Percentiles rank a stretch among this genome's conserved stretches.
These are phyloP conservation scores for Niveomyces coronatus DNA, from an alignment of 2,329 filamentous ascomycete genomes.

Conservation along the genomic window DNA sequence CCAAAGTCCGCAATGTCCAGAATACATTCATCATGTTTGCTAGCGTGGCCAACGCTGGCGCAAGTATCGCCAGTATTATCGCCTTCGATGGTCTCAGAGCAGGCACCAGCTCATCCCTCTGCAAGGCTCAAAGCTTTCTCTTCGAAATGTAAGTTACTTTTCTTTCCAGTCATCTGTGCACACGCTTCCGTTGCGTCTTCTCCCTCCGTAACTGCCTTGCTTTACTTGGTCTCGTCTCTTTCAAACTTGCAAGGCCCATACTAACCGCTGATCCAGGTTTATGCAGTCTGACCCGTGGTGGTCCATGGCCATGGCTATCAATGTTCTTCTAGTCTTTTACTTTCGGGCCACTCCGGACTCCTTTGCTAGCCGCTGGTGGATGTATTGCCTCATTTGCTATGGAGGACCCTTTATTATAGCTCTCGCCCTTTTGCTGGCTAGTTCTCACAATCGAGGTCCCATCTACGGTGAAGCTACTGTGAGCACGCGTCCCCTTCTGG, in stretches of 20 bases:
- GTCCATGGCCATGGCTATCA: conserved; percentile 74
- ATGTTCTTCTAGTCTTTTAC: conserved; percentile 64
- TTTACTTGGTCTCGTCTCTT: neutral
- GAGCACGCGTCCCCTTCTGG: too few species aligned
- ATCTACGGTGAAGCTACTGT: conserved; percentile 50
- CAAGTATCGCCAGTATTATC: conserved; percentile 58
- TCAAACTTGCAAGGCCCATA: neutral
- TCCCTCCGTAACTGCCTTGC: too few species aligned
- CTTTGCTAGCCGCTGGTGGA: conserved; percentile 61
- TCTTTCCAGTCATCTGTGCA: too few species aligned
- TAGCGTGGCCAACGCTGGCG: conserved; percentile 48
- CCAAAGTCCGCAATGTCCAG: conserved; percentile 44
- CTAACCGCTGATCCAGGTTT: conserved; percentile 41
- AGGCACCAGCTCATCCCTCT: conserved; percentile 47
- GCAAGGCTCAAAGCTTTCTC: conserved; percentile 48
- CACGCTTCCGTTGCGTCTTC: too few species aligned
- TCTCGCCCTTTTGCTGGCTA: conserved; percentile 52
- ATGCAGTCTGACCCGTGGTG: conserved; percentile 68
- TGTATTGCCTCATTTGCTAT: conserved; percentile 62
- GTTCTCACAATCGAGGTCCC: conserved; percentile 23
- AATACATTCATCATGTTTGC: conserved; percentile 54
- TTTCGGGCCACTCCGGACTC: conserved; percentile 51
- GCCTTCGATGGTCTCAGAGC: conserved; percentile 51
- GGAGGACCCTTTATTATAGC: conserved; percentile 60
- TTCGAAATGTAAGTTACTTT: conserved; percentile 55